Base-by-base conservation (phyloP, 176 grass and related monocot species). In the Aegilops sharonensis region DNA sequence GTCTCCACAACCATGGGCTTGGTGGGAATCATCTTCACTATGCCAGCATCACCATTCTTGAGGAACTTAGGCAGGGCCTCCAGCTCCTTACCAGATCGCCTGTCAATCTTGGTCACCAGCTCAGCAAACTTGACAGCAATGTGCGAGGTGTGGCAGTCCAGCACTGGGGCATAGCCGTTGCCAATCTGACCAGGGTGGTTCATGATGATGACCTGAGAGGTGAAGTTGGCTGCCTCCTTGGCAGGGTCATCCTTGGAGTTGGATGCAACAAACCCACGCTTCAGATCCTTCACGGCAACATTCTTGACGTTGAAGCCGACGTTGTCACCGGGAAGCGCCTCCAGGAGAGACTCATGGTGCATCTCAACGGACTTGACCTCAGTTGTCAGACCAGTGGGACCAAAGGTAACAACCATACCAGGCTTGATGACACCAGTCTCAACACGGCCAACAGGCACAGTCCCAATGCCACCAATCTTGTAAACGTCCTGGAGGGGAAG, bases 301-400 rank as follows among this genome's bases (percentile, higher is more conserved):
- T 97, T 97, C 92, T 97, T 94, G 15, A 97, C 94, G 2, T 97
- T 97, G 85, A 97, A 97, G 0, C 92, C 94, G 0, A 97, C 94
- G 3, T 92, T 93, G 85, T 97, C 94, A 82, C 94, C 92, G 0
- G 94, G 94, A 60, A 92, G 69, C 12, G 92, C 94, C 76, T 97
- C 94, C 72, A 67, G 88, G 18, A 94, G 89, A 59, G 94, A 81
- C 88, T 97, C 94, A 1, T 97, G 94, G 86, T 97, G 94, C 94
- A 97, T 94, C 88, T 97, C 92, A 42, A 97, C 94, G n/a, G 94
- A 97, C 86, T 97, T 97, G 4, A 94, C 90, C 86, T 97, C 94
- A 81, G 92, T 97, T 0, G 92, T 97, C 77, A 92, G 84, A n/a
- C 92, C 94, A 5, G 34, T 85, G 27, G 94, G 94, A 42, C 88